Base-by-base conservation (phyloP, 192 early-diverging fungal species). In the Phycomyces nitens region DNA sequence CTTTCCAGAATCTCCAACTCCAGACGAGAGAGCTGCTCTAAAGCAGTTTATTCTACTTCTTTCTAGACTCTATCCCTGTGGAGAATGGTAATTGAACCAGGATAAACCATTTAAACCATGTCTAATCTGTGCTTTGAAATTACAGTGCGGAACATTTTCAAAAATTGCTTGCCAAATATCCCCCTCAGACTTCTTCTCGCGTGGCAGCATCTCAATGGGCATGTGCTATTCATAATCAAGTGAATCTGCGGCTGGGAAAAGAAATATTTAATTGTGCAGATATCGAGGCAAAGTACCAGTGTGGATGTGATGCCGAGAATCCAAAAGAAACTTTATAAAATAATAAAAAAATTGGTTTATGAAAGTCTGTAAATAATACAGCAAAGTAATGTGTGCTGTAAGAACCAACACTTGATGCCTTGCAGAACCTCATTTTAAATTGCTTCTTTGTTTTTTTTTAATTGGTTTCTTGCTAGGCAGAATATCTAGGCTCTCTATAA, bases 1-100 rank as follows among this genome's bases (percentile, higher is more conserved):
- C 70, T 98, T 89, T 75, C 96, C 96, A 6, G 61, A 82, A 41
- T 75, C 88, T 15, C 96, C 96, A 15, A 87, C 83, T 1, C 34
- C 58, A 18, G 87, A 89, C 39, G 94, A 98, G 74, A 73, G 88
- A 62, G 71, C 79, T 27, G 87, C 93, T 0, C 72, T 95, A 53
- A 81, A 74, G 42, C 88, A 89, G 62, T 98, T 91, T 71, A 80
- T 98, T 60, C 86, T 82, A 60, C 69, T 95, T 27, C 84, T 97
- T 53, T 90, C 89, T 1, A 74, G 90, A 66, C 72, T 98, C 23
- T 98, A 98, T 73, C 96, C 96, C 14, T 98, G 96, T 67, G 96
- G 96, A 50, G 94, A 97, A 80, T 98, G 92, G 52, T 63, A 20
- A 27, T 34, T 34, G 7, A 34, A 34, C 3, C 29, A 43, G 12